A percentile compares a stretch with the other conserved stretches of the same genome.
Evolutionary conservation across 768 basidiomycete genomes (phyloP).

Genomic region (Leccinum olivaceopallidum): DNA sequence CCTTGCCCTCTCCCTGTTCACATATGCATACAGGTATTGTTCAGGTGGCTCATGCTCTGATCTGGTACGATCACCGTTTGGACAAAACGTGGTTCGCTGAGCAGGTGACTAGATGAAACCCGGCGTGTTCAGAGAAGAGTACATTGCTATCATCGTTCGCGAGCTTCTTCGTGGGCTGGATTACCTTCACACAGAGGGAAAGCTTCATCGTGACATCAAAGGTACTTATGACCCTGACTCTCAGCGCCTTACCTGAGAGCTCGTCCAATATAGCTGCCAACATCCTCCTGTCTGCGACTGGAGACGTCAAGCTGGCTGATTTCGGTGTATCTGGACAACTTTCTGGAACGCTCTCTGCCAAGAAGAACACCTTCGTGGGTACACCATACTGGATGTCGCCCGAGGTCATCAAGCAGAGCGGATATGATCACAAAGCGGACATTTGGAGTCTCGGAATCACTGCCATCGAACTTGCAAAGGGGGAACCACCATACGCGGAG

Average conservation of each 20-base stretch:
- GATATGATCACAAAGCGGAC: constrained; percentile 98
- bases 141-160: constrained; percentile 94
- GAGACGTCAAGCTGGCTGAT: constrained; percentile 97
- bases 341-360: constrained; percentile 87
- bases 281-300: constrained; percentile 86
- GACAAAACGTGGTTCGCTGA: constrained; percentile 11
- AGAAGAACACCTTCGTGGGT: constrained; percentile 98
- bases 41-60: constrained; percentile 98
- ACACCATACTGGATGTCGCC: constrained; percentile 99
- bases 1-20: constrained; percentile 9
- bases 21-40: constrained; percentile 66
- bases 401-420: constrained; percentile 99
- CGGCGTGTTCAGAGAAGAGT: constrained; percentile 96
- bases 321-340: constrained; percentile 99
- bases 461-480: constrained; percentile 95
- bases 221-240: constrained; percentile 44
- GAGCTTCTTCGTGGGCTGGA: constrained; percentile 92
- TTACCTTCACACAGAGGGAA: constrained; percentile 94
- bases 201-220: constrained; percentile 99
- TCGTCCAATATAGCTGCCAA: constrained; percentile 70
- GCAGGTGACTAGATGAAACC: constrained; percentile 82
- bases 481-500: constrained; percentile 98
- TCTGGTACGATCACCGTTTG: constrained; percentile 56
- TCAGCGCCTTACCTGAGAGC: neutral
- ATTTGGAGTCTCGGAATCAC: constrained; percentile 99